Evolutionary conservation across 164 flowering plant genomes (phyloP), one percentile per base, ranked within the genome.

Genomic region (Kalanchoe fedtschenkoi): DNA sequence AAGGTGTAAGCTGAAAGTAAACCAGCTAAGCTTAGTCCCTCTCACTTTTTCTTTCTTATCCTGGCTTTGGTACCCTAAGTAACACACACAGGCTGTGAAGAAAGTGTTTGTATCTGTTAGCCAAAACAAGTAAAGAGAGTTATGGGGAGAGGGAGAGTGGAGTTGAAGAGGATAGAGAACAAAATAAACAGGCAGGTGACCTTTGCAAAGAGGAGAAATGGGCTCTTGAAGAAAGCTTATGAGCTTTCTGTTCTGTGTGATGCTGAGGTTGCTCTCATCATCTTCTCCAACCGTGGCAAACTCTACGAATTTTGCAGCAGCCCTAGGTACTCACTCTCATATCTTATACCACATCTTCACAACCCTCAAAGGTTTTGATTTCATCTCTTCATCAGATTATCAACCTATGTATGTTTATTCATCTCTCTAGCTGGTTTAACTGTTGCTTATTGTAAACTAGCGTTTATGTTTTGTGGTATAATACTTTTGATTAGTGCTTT

Each of bases 81-180:
- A n/a, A 44, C 32, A 51, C 32, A 51, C 17, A 43, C 6, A 43
- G 51, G 5, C 17, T 47, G 4, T 21, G 54, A 51, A 26, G 56
- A 51, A 51, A 51, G 56, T 26, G 56, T 17, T 51, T 51, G 32
- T 11, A 51, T 51, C 24, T 51, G 56, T 51, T 51, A 51, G 26
- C 56, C 56, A 51, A 51, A 51, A 51, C 56, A 26, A 51, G 56
- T 51, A 51, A 51, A 51, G 59, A 46, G 43, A 34, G 38, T 33
- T 1, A 76, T 74, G 81, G 81, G 78, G 66, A 77, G 81, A 41
- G 78, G 81, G 44, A 74, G 81, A 72, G 81, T 77, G 15, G 81
- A 77, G 68, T 59, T 77, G 74, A 77, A 77, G 76, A 77, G 81
- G 71, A 77, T 77, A 70, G 81, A 77, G 74, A 77, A 77, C 76